Evolutionary conservation across 2,329 filamentous ascomycete genomes (phyloP).

Genomic region (Orbilia quercus): DNA sequence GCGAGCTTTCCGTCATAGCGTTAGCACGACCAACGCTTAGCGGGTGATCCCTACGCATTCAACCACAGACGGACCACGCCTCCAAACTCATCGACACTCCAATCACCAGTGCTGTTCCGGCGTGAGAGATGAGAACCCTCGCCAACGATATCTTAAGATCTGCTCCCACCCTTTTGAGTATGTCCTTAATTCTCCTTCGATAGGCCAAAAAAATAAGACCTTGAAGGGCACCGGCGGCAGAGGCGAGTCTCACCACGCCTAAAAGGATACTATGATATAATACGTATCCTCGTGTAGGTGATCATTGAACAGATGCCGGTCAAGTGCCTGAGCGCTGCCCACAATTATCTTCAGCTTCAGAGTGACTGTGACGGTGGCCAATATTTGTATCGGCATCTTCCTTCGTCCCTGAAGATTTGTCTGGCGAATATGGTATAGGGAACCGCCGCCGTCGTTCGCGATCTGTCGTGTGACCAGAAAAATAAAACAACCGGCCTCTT

Average conservation of each 20-base stretch:
- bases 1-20: slow-evolving; percentile 50
- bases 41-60: slow-evolving; percentile 50
- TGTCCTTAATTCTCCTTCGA: slow-evolving; percentile 1
- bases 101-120: slow-evolving; percentile 20
- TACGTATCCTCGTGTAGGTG: no score
- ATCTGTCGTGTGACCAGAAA: slow-evolving; percentile 49
- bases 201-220: background rate
- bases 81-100: slow-evolving; percentile 7
- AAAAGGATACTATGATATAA: no score
- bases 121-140: slow-evolving; percentile 4
- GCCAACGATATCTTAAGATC: slow-evolving; percentile 30
- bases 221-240: slow-evolving; percentile 36
- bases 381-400: slow-evolving; percentile 7
- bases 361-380: slow-evolving; percentile 11
- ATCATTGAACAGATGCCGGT: no score
- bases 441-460: slow-evolving; percentile 33
- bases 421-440: slow-evolving; percentile 10
- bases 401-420: slow-evolving; percentile 23
- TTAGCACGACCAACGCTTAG: slow-evolving; percentile 46
- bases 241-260: no score
- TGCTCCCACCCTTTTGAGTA: slow-evolving; percentile 10
- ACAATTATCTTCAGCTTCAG: no score
- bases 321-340: no score
- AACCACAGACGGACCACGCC: slow-evolving; percentile 29
- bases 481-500: slow-evolving; percentile 14